These are phyloP conservation scores for Pichia rugopelliculosa DNA, from an alignment of 805 yeast genomes.

Conservation along the genomic window DNA sequence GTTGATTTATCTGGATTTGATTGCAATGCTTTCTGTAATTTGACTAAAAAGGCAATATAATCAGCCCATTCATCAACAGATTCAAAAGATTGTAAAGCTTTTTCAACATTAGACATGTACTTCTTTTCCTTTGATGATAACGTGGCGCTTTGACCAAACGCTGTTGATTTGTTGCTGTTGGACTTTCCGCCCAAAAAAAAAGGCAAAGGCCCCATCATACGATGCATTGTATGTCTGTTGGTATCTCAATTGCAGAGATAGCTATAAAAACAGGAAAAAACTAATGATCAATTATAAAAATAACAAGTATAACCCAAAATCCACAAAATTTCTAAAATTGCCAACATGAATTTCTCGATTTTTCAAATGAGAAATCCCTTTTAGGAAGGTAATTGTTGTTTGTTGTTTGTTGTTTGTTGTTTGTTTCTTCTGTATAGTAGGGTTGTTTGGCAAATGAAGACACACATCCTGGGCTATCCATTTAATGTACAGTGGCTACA, in stretches of 20 bases:
- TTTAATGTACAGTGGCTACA: not conserved
- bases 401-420: too few relatives aligned
- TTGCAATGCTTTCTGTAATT: constrained; percentile 65
- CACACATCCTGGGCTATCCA: not conserved
- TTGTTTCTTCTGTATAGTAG: too few relatives aligned
- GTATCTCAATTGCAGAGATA: not conserved
- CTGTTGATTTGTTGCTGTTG: constrained; percentile 5
- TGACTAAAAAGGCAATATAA: constrained; percentile 80
- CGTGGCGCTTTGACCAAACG: constrained; percentile 9
- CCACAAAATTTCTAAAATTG: too few relatives aligned
- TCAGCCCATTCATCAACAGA: constrained; percentile 96
- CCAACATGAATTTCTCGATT: not conserved
- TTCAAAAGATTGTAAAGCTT: constrained; percentile 69
- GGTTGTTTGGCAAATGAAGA: not conserved
- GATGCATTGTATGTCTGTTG: constrained; percentile 7
- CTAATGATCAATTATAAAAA: not conserved
- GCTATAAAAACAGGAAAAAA: not conserved
- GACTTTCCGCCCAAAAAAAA: constrained; percentile 10
- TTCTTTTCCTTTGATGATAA: constrained; percentile 61
- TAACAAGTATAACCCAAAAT: too few relatives aligned
- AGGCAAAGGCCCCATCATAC: constrained; percentile 15
- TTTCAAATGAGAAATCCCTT: not conserved
- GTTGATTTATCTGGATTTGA: constrained; percentile 34
- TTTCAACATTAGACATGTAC: constrained; percentile 58
- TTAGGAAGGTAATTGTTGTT: not conserved